phyloP scores from a whole-genome alignment of 164 flowering plant species.

The Sedum album region DNA sequence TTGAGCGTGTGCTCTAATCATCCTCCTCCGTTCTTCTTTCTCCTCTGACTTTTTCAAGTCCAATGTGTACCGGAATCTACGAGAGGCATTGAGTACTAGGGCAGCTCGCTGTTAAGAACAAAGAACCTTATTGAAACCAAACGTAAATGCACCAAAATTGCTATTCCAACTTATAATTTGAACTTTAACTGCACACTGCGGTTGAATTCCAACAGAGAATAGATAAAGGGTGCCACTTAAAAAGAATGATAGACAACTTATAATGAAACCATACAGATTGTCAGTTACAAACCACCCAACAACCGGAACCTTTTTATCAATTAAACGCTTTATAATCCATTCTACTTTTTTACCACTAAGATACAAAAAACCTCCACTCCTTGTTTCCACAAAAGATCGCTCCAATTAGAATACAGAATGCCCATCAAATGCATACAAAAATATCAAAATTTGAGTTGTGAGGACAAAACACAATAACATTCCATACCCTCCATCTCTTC shows the following conservation, averaged over 20 bases:
- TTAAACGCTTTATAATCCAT: too few species aligned
- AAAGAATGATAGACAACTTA: too few species aligned
- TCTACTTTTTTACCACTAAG: too few species aligned
- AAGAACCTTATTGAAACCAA: background rate
- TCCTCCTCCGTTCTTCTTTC: slow-evolving; percentile 37
- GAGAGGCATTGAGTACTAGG: slow-evolving; percentile 64
- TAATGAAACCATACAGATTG: too few species aligned
- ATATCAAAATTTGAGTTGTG: background rate
- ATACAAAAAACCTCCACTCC: too few species aligned
- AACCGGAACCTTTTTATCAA: background rate
- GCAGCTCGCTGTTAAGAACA: slow-evolving; percentile 57
- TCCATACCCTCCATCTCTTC: slow-evolving; percentile 53
- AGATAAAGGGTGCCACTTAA: too few species aligned
- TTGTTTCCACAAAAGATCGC: too few species aligned
- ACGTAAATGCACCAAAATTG: background rate
- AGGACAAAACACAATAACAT: too few species aligned
- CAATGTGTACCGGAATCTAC: slow-evolving; percentile 64
- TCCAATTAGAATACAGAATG: background rate
- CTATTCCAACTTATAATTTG: too few species aligned
- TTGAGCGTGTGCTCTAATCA: slow-evolving; percentile 75
- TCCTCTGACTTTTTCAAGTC: slow-evolving; percentile 51
- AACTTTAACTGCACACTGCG: too few species aligned
- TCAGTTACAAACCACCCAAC: background rate
- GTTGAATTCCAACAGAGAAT: too few species aligned
- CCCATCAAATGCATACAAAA: background rate